These are phyloP conservation scores for Arctium minus DNA, from an alignment of 129 eudicot genomes.

Conservation along the genomic window DNA sequence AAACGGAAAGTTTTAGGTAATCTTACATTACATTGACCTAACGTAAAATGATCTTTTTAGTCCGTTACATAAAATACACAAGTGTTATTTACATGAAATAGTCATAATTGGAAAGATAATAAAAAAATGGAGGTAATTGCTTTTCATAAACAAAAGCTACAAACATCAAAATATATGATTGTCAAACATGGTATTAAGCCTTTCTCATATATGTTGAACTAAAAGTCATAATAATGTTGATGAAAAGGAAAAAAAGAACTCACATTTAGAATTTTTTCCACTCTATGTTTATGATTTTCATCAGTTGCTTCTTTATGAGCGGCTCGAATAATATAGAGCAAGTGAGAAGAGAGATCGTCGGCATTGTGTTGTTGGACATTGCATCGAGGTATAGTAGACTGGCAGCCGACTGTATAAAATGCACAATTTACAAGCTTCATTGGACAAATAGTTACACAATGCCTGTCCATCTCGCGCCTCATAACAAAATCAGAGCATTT, in stretches of 20 bases:
- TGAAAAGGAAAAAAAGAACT: neutral
- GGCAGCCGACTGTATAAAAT: constrained; percentile 69
- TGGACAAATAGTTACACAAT: constrained; percentile 85
- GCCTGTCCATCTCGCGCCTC: constrained; percentile 97
- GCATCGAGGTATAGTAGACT: constrained; percentile 52
- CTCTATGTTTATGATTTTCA: constrained; percentile 50
- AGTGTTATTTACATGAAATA: neutral
- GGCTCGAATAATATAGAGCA: constrained; percentile 41
- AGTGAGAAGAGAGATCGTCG: constrained; percentile 50
- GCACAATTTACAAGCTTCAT: constrained; percentile 87
- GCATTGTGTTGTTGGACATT: constrained; percentile 53
- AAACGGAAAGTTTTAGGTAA: neutral
- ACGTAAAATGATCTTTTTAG: neutral
- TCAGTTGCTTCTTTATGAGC: constrained; percentile 56
- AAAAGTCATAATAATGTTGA: neutral
- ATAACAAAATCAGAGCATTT: constrained; percentile 59
- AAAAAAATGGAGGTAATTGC: neutral
- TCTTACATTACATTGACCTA: neutral
- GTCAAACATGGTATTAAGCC: neutral
- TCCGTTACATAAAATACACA: neutral
- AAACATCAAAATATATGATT: neutral
- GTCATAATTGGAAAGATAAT: neutral
- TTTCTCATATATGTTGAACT: neutral
- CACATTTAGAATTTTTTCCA: constrained; percentile 57
- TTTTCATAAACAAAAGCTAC: neutral